Base-by-base conservation (phyloP, 169 alveolate genomes). In the Eimeria brunetti region DNA sequence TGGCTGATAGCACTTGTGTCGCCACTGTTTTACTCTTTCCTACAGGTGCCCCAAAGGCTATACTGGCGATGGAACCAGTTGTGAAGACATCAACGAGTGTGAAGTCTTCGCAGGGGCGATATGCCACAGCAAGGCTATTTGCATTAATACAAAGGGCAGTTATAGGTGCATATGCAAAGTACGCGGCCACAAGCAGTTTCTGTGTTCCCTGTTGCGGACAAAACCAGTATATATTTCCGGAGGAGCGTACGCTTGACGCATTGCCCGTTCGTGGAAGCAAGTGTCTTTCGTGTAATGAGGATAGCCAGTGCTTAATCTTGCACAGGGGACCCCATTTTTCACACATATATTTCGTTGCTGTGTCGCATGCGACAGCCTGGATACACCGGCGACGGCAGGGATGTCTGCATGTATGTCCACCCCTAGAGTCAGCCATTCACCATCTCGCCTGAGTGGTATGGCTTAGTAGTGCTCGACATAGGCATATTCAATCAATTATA, bases 91-190 rank as follows among this genome's bases (percentile, higher is more conserved):
- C 80, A 60, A 94, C 81, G 96, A 94, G 86, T 94, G 96, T 71
- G 84, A 88, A 75, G 95, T 30, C 49, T 62, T n/a, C 64, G 80
- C 38, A n/a, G 89, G 44, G 12, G 51, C 96, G 1, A 38, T 88
- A 1, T 96, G 97, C 88, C 97, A 96, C 83, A 95, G 91, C 83
- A 58, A 78, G 49, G 97, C 97, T 75, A 36, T 95, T 11, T 96
- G 97, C 94, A 69, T 96, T 89, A 96, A 96, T 71, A 95, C 96
- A 20, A 76, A 83, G 76, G 97, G 97, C 49, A 62, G 97, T 20
- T 96, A 88, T 60, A 90, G 95, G 33, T 96, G 97, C 95, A 76
- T 81, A 38, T 96, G 97, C 94, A 92, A 95, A 88, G 96, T 86
- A 73, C 89, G 97, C 62, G 56, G 49, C 60, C 69, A 75, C 75